A percentile compares a stretch with the other conserved stretches of the same genome.
Evolutionary conservation across 2,329 filamentous ascomycete genomes (phyloP).

Genomic region (Talaromyces sp.): DNA sequence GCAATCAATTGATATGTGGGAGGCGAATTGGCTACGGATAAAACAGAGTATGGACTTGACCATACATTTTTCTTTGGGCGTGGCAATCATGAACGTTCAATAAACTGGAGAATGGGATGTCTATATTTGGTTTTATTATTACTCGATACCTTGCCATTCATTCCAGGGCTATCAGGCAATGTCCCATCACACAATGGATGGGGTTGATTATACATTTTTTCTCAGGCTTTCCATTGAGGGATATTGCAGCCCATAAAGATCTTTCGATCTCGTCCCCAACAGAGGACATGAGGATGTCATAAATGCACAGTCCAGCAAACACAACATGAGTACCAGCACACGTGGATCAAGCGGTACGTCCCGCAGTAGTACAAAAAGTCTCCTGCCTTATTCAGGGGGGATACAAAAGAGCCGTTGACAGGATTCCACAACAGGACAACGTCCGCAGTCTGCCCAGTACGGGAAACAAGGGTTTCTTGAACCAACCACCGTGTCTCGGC

Average conservation of each 20-base stretch:
- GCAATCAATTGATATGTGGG: background rate
- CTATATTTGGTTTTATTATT: background rate
- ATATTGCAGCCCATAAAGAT: background rate
- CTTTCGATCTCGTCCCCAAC: background rate
- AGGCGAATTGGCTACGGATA: background rate
- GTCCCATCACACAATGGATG: conserved; percentile 1
- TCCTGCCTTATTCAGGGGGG: conserved; percentile 18
- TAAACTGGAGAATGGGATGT: background rate
- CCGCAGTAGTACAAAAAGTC: conserved; percentile 10
- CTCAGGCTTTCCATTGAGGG: no score
- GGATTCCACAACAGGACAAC: conserved; percentile 18
- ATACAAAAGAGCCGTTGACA: background rate
- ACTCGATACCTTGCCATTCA: background rate
- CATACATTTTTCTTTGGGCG: background rate
- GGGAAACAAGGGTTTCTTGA: conserved; percentile 11
- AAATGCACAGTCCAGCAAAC: conserved; percentile 6
- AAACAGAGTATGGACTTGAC: background rate
- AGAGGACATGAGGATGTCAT: conserved; percentile 7
- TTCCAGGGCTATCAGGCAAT: background rate
- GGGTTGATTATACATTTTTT: background rate
- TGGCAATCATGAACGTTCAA: background rate
- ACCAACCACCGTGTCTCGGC: conserved; percentile 18
- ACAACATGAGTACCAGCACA: conserved; percentile 14
- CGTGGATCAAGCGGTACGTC: conserved; percentile 21
- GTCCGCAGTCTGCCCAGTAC: conserved; percentile 9